These are phyloP conservation scores for Rhodotorula graminis DNA, from an alignment of 768 basidiomycete genomes.

Conservation along the genomic window DNA sequence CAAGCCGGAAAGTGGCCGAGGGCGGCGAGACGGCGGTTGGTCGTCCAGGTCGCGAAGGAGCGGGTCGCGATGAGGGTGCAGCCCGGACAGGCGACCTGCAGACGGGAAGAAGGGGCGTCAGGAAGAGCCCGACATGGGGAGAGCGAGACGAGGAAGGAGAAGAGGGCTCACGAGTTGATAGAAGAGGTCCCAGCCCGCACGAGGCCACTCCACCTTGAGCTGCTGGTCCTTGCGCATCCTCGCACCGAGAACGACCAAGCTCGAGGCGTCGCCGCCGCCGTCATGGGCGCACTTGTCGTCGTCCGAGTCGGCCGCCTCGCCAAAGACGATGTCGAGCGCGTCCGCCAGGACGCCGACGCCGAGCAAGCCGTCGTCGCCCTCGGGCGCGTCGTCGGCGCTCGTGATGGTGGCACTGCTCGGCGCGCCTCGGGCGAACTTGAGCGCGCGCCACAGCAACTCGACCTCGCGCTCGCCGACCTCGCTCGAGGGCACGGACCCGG, in stretches of 20 bases:
- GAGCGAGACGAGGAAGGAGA: not conserved
- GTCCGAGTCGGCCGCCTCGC: not conserved
- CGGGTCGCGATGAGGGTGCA: constrained; percentile 30
- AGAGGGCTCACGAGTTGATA: constrained; percentile 13
- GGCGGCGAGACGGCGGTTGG: constrained; percentile 34
- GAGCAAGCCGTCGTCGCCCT: constrained; percentile 6
- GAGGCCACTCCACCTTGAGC: not conserved
- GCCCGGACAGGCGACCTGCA: constrained; percentile 27
- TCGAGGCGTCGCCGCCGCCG: not conserved
- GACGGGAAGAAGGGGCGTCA: no score
- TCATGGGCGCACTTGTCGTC: not conserved
- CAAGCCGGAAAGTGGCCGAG: constrained; percentile 33
- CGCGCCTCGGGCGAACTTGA: constrained; percentile 24
- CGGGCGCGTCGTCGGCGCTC: not conserved
- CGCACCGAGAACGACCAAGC: constrained; percentile 23
- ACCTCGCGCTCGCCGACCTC: not conserved
- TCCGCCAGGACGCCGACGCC: constrained; percentile 26
- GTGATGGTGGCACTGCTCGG: not conserved
- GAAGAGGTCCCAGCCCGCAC: constrained; percentile 34
- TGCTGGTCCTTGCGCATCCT: constrained; percentile 11
- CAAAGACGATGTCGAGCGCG: constrained; percentile 17
- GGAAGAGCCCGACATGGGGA: no score
- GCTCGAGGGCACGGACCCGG: no score
- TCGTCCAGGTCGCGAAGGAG: constrained; percentile 13
- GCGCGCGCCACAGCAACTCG: constrained; percentile 24